Base-by-base conservation (phyloP, 108 stramenopile species). In the Nitzschia putrida region DNA sequence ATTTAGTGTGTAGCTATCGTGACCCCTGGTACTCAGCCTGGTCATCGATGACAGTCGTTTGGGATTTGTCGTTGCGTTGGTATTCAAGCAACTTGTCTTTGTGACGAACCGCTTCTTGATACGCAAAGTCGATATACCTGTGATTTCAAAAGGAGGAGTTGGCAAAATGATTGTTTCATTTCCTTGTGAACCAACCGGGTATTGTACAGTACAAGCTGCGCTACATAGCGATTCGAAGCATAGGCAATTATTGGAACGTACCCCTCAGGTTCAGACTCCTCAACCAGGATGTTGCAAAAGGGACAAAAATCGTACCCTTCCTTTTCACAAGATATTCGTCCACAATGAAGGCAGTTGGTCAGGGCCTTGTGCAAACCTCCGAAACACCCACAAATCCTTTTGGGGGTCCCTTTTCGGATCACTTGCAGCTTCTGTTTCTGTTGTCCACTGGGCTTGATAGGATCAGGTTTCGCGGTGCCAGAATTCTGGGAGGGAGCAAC, bases 271-370 rank as follows among this genome's bases (percentile, higher is more conserved):
- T 16, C 69, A 50, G 25, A 41, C 20, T 63, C 67, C 49, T 76
- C 74, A 0, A 76, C 51, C 67, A 76, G 53, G 52, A 56, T 76
- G 2, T 78, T 80, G 47, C 85, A 87, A 68, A 73, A 87, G 22
- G 81, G 64, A 66, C 85, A 87, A 69, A 61, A 83, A 29, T 72
- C 80, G 60, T 80, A 83, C 9, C 85, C 85, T 69, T 87, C 85
- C 34, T 61, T 26, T 16, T 51, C 74, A 63, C 85, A 87, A 2
- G 74, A 58, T 8, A 87, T 83, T 38, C 85, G 61, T 40, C 85
- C 85, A 67, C 85, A 87, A 52, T 73, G 77, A 14, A 87, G 51
- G 49, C 85, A 87, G 65, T 87, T 87, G 6, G 85, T 79, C 49
- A 87, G 63, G 1, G 83, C 47, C 45, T 83, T 76, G 66, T 87